Percentiles rank a stretch among this genome's conserved stretches.
These are phyloP conservation scores for Pilobolus umbonatus DNA, from an alignment of 192 early-diverging fungal species.

Conservation along the genomic window DNA sequence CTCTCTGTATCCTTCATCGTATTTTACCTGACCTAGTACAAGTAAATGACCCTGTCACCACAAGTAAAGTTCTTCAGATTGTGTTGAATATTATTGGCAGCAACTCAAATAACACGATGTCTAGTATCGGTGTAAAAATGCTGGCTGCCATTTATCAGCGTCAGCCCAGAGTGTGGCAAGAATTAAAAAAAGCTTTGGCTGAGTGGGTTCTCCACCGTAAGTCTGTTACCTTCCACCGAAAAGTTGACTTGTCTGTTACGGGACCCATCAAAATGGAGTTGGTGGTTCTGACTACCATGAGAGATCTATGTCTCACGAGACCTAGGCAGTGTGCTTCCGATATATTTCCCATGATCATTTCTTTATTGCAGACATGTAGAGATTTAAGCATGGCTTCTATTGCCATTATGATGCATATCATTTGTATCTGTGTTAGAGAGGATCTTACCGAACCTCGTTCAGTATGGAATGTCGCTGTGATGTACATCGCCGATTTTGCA, in stretches of 20 bases:
- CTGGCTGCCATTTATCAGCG: constrained; percentile 38
- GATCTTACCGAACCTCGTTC: constrained; percentile 43
- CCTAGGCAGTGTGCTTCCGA: constrained; percentile 41
- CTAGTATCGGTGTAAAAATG: constrained; percentile 44
- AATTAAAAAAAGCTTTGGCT: constrained; percentile 40
- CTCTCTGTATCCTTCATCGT: constrained; percentile 40
- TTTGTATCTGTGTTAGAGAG: constrained; percentile 38
- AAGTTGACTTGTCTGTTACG: background rate
- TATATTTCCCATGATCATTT: constrained; percentile 46
- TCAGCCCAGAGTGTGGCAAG: constrained; percentile 52
- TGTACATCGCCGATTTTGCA: constrained; percentile 39
- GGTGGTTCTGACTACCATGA: constrained; percentile 43
- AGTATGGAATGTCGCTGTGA: constrained; percentile 43
- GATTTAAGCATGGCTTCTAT: constrained; percentile 38
- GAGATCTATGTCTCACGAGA: constrained; percentile 42
- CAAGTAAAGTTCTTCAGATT: constrained; percentile 42
- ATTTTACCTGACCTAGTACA: constrained; percentile 41
- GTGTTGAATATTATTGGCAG: constrained; percentile 37
- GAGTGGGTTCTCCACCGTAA: constrained; percentile 48
- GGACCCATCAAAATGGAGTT: constrained; percentile 43
- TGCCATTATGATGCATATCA: constrained; percentile 43
- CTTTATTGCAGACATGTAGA: constrained; percentile 38
- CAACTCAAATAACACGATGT: constrained; percentile 17
- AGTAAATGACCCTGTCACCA: constrained; percentile 42
- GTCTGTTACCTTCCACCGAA: constrained; percentile 2